Evolutionary conservation across 768 basidiomycete genomes (phyloP), one percentile per base, ranked within the genome.

Genomic region (Leccinum truebloodii): DNA sequence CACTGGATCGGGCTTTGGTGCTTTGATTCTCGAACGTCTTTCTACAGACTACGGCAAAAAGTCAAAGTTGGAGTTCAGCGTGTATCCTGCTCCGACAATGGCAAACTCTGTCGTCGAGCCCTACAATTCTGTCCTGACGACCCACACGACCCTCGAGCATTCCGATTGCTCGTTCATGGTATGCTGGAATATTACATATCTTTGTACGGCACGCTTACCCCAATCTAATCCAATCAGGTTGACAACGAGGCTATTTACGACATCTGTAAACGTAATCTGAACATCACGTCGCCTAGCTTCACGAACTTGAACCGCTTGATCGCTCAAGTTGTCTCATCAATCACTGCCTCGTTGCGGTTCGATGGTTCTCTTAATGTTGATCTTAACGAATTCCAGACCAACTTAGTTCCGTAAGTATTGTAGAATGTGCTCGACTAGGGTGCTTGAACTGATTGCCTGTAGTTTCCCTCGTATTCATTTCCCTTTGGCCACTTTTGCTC

Each of bases 101-200:
- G 89, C 93, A 32, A 95, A 88, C 78, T 96, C 95, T 12, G 92
- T 98, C 56, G 96, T 98, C 30, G 96, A 98, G 79, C 96, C 96
- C 1, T 98, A 98, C 83, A 98, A 98, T 84, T 88, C 90, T 10
- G 92, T 96, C 54, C 79, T 98, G 70, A 98, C 96, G 51, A 98
- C 96, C 39, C 96, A 98, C 81, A 97, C 95, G 58, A 98, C 96
- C 30, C 88, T 98, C 51, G 96, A 98, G 78, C 95, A 98, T 79
- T 96, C 95, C 18, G 96, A 98, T 78, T 98, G 96, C 78, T 98
- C 96, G 28, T 98, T 98, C 85, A 97, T 98, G 96, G 96, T 86
- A 63, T 35, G 79, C 57, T 52, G 58, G 59, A 55, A 12, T 54
- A 24, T 58, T 63, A 62, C 59, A 57, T 52, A 22, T 54, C 39